Percentiles rank a stretch among this genome's conserved stretches.
Conservation (phyloP, 257 asterid species). For the Fraxinus cuspidata region DNA sequence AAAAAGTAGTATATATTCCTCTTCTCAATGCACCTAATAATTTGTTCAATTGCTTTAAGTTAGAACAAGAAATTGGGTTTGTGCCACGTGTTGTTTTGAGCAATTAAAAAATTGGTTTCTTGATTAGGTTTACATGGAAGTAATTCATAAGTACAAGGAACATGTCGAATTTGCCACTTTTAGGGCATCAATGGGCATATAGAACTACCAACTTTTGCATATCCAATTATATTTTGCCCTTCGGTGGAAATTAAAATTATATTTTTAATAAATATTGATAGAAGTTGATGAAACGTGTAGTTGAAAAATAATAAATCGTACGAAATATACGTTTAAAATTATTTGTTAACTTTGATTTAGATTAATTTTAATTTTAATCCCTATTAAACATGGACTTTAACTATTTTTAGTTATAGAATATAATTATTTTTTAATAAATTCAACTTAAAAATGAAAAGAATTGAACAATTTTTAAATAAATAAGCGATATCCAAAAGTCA, state of each 20-base stretch:
- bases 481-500: too few relatives aligned
- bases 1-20: not conserved
- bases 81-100: slow-evolving; percentile 3
- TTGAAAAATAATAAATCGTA: too few relatives aligned
- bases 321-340: too few relatives aligned
- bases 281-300: too few relatives aligned
- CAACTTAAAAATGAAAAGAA: not conserved
- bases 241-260: too few relatives aligned
- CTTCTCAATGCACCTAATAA: not conserved
- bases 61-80: not conserved
- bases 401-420: not conserved
- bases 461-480: too few relatives aligned
- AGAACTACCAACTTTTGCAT: not conserved
- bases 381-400: not conserved
- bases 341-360: too few relatives aligned
- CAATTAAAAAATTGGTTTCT: not conserved
- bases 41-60: not conserved
- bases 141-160: not conserved
- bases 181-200: not conserved
- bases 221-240: not conserved
- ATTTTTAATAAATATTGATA: too few relatives aligned
- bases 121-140: not conserved
- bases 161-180: not conserved
- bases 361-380: too few relatives aligned
- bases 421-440: not conserved